Evolutionary conservation across 768 basidiomycete genomes (phyloP), one percentile per base, ranked within the genome.

Genomic region (Suillus sp.): DNA sequence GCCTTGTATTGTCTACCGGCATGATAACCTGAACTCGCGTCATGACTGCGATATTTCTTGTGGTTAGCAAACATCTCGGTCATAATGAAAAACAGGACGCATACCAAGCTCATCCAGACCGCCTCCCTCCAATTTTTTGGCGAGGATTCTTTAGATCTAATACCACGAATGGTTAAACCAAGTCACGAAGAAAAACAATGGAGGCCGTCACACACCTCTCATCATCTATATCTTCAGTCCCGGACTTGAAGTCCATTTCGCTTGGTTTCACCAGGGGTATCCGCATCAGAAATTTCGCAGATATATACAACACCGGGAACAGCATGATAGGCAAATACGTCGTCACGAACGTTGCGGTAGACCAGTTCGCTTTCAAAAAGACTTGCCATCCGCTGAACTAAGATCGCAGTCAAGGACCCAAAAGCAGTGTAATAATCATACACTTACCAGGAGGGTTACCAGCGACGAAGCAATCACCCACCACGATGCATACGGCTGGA

Each of bases 351-450:
- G 14, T 25, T 14, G 25, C 22, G 3, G 7, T 25, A 25, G 47
- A 25, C 47, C 47, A 48, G 14, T 48, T 48, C 2, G 22, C 47
- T 48, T 48, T 48, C 47, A 48, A 48, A 16, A 48, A 48, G 47
- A 48, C 47, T 48, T 48, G 47, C 47, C 47, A 48, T 48, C 47
- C 47, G 47, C 22, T 48, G 47, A 48, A 48, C 47, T 48, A 25
- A 48, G 2, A 14, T 14, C 47, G 3, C 25, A 14, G 14, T 48
- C 22, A 48, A 16, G 2, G 2, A 48, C 14, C 6, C 14, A 16
- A 14, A 2, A 8, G 13, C 13, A 14, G 43, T 4, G 0, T 14
- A 25, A 25, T 48, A 5, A 22, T 13, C 25, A 25, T 14, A 25
- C 14, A 48, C 47, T 25, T 16, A 48, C 47, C 13, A 48, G 25